Conservation (phyloP, 345 rosid genomes). For the Lepidium sativum region DNA sequence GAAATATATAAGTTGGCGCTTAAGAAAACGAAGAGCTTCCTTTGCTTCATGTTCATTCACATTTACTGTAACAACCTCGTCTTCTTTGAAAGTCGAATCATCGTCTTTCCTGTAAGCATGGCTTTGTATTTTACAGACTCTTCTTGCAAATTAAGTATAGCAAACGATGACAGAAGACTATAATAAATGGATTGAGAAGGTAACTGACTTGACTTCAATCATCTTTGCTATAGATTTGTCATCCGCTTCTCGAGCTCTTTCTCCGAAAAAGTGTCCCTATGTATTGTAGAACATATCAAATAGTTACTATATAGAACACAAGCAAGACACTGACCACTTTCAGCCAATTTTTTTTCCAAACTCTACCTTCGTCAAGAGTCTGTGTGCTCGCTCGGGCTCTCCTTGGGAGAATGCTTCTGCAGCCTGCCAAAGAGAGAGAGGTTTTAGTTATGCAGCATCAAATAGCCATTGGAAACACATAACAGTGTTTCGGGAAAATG, state of each 20-base stretch:
- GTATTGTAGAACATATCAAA: slow-evolving; percentile 11
- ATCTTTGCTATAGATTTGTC: slow-evolving; percentile 48
- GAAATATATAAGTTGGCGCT: slow-evolving; percentile 36
- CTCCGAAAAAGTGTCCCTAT: slow-evolving; percentile 48
- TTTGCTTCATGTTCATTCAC: slow-evolving; percentile 35
- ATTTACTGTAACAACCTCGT: slow-evolving; percentile 38
- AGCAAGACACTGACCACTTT: background rate
- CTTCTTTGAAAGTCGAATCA: slow-evolving; percentile 26
- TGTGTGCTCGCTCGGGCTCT: slow-evolving; percentile 42
- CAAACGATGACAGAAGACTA: too few species aligned
- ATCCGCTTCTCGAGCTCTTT: slow-evolving; percentile 53
- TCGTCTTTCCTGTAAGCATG: slow-evolving; percentile 14
- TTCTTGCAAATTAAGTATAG: background rate
- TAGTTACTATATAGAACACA: background rate
- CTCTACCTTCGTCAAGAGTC: slow-evolving; percentile 39
- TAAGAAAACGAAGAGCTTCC: slow-evolving; percentile 46
- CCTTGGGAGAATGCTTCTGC: slow-evolving; percentile 41
- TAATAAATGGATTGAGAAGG: background rate
- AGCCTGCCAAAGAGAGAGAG: slow-evolving; percentile 37
- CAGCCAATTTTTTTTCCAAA: background rate
- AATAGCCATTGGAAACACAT: background rate
- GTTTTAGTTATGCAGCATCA: slow-evolving; percentile 12
- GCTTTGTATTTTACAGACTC: slow-evolving; percentile 10
- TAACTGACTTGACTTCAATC: slow-evolving; percentile 39
- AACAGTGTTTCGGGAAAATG: background rate